These are phyloP conservation scores for Cercospora sp. DNA, from an alignment of 2,329 filamentous ascomycete genomes.

Conservation along the genomic window DNA sequence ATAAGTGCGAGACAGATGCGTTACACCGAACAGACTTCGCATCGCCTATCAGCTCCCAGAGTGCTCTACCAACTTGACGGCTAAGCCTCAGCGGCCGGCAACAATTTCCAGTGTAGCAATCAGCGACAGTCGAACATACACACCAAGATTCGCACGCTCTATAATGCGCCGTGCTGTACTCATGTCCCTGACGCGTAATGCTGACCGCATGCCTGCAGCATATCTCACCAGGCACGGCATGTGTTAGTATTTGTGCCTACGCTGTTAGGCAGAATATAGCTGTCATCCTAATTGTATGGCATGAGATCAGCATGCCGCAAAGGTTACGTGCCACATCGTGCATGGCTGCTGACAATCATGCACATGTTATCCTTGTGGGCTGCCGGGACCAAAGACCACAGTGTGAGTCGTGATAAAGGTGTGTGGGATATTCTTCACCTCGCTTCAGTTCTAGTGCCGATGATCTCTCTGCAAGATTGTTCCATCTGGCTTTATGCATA, in stretches of 20 bases:
- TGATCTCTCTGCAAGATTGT: background rate
- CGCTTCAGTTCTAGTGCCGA: background rate
- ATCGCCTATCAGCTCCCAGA: background rate
- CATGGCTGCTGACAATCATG: too few species aligned
- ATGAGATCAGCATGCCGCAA: background rate
- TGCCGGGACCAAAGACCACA: background rate
- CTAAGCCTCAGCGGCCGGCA: background rate
- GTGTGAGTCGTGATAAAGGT: background rate
- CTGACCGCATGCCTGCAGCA: background rate
- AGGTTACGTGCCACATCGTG: background rate
- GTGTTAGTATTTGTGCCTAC: background rate
- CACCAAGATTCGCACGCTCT: background rate
- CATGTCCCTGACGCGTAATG: background rate
- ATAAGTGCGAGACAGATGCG: background rate
- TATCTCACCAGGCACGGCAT: background rate
- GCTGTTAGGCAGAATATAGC: background rate
- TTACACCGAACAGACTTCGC: background rate
- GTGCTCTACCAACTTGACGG: background rate
- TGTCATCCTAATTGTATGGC: background rate
- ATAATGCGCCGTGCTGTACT: background rate
- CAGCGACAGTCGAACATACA: background rate
- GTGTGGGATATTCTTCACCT: background rate
- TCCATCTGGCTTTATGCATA: background rate
- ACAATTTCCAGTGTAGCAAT: background rate
- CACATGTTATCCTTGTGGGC: background rate